Evolutionary conservation across 768 basidiomycete species (phyloP), one percentile per base, ranked within the genome.

Genomic region (Pisolithus albus): DNA sequence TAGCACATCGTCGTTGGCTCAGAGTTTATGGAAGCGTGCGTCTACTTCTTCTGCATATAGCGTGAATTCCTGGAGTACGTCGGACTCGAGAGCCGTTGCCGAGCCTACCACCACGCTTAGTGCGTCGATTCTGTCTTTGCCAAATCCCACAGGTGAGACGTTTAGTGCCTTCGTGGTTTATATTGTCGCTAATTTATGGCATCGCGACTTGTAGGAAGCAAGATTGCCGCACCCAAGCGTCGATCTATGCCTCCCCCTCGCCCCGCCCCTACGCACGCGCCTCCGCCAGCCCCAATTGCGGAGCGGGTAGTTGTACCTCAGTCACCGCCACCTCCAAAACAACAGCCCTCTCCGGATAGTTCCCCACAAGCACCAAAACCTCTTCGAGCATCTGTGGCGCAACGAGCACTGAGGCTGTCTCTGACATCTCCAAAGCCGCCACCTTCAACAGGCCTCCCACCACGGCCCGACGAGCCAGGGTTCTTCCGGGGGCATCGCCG

Each of bases 171-270:
- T 47, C 52, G 40, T 45, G 63, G 32, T 61, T 61, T 62, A 5
- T 34, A 57, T 63, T 63, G 51, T 67, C 64, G 21, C 34, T 34
- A 34, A 34, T 50, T 50, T 64, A 42, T 30, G 54, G 55, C 7
- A 48, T 56, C 21, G 24, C 50, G 53, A 6, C 51, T 56, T 13
- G 45, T 56, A 37, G 50, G 55, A 9, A 46, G 58, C 47, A 45
- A 47, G 28, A 56, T 54, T 15, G 16, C 26, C 34, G 69, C 72
- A 5, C 56, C 72, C 28, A 76, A 83, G 59, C 74, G 87, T 38
- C 60, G 70, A 18, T 87, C 84, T 4, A 77, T 86, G 64, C 86
- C 87, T 3, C 88, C 87, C 16, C 84, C 81, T 26, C 81, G 84
- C 13, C 88, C 88, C 28, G 79, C 83, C 4, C 86, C 88, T 0